These are phyloP conservation scores for Sporormia fimetaria DNA, from an alignment of 495 filamentous ascomycete species.

Conservation along the genomic window DNA sequence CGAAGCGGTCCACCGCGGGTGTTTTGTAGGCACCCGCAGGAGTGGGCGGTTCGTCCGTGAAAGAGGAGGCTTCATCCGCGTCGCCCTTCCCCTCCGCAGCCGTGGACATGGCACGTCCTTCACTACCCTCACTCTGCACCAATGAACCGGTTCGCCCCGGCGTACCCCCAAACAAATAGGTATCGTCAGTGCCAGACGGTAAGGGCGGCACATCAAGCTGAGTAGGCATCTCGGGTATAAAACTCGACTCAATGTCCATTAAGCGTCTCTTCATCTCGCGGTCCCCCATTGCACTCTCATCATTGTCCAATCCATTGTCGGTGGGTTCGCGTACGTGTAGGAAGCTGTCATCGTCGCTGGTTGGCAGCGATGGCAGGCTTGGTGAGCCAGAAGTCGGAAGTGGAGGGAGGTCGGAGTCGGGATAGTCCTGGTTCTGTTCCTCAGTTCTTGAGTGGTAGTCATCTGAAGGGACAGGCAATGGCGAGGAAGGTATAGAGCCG, in stretches of 20 bases:
- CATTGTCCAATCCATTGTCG: conserved; percentile 17
- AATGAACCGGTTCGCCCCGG: conserved; percentile 22
- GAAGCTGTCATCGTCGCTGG: conserved; percentile 23
- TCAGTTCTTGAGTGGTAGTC: too few relatives aligned
- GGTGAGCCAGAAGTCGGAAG: too few relatives aligned
- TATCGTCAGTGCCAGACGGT: conserved; percentile 45
- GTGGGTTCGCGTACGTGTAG: conserved; percentile 14
- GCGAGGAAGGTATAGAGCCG: too few relatives aligned
- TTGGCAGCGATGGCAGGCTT: too few relatives aligned
- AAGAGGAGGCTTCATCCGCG: conserved; percentile 9
- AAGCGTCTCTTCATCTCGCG: conserved; percentile 54
- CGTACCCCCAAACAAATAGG: conserved; percentile 47
- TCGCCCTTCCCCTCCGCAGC: conserved; percentile 9
- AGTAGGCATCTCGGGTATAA: conserved; percentile 48
- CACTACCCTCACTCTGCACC: conserved; percentile 1
- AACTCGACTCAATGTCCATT: conserved; percentile 83
- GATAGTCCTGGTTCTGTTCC: too few relatives aligned
- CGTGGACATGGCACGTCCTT: conserved; percentile 17
- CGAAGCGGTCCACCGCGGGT: conserved; percentile 32
- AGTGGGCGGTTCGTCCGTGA: conserved; percentile 32
- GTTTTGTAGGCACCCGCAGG: conserved; percentile 40
- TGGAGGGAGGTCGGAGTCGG: conserved; percentile 24
- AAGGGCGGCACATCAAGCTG: conserved; percentile 30
- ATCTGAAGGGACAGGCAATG: too few relatives aligned
- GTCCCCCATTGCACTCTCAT: conserved; percentile 48